Conservation (phyloP, 768 basidiomycete species). For the Agaricus sinodeliciosus region DNA sequence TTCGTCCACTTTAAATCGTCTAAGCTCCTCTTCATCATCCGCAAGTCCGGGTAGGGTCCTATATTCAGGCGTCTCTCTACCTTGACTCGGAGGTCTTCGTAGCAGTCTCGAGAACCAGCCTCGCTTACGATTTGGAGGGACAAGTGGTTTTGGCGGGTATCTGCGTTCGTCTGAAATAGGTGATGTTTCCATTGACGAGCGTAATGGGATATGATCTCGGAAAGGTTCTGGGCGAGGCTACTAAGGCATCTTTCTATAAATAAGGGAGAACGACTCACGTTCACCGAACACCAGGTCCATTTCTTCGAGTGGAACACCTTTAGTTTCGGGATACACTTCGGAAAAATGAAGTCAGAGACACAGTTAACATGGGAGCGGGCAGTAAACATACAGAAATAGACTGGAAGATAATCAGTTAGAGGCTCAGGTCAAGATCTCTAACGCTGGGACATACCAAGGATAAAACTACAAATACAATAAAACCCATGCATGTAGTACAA, state of each 20-base stretch:
- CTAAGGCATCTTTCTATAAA: background rate
- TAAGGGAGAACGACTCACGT: slow-evolving; percentile 30
- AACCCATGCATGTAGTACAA: slow-evolving; percentile 91
- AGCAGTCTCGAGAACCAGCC: slow-evolving; percentile 1
- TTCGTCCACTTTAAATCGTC: background rate
- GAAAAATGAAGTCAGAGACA: background rate
- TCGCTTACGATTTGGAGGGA: background rate
- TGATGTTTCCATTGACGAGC: slow-evolving; percentile 6
- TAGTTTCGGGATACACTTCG: slow-evolving; percentile 76
- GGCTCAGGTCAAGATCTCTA: background rate
- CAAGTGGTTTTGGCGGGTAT: background rate
- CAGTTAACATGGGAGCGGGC: background rate
- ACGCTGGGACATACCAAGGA: slow-evolving; percentile 41
- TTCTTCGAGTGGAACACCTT: slow-evolving; percentile 75
- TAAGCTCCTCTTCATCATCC: slow-evolving; percentile 4
- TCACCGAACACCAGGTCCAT: slow-evolving; percentile 84
- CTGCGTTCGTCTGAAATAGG: background rate
- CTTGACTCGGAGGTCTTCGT: background rate
- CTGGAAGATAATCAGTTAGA: slow-evolving; percentile 21
- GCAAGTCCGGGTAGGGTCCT: background rate
- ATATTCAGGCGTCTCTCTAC: background rate
- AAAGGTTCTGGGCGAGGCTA: slow-evolving; percentile 4
- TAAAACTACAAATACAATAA: slow-evolving; percentile 76
- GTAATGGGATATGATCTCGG: slow-evolving; percentile 9
- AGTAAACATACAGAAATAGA: slow-evolving; percentile 58